These are phyloP conservation scores for Ganoderma sp. DNA, from an alignment of 1,284 basidiomycete species.

Conservation along the genomic window DNA sequence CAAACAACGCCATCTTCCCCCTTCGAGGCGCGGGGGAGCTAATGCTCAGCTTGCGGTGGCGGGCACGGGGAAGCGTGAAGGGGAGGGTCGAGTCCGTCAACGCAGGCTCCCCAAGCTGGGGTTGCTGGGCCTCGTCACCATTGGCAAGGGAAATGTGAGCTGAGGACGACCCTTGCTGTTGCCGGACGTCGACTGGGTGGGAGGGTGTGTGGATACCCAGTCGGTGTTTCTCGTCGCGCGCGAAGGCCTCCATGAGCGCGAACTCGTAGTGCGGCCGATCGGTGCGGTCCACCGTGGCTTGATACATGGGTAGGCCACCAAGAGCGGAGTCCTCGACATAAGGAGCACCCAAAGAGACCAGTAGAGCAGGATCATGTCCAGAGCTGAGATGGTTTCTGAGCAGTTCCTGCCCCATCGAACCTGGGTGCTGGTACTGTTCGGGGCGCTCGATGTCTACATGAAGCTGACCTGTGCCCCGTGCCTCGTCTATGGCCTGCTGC, in stretches of 20 bases:
- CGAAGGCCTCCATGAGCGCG: slow-evolving; percentile 80
- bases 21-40: slow-evolving; percentile 67
- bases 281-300: slow-evolving; percentile 50
- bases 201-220: slow-evolving; percentile 56
- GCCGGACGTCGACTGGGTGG: slow-evolving; percentile 26
- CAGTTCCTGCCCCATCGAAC: slow-evolving; percentile 36
- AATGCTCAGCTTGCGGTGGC: slow-evolving; percentile 86
- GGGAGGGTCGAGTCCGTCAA: slow-evolving; percentile 26
- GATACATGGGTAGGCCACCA: slow-evolving; percentile 67
- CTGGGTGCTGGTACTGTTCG: slow-evolving; percentile 37
- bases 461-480: slow-evolving; percentile 39
- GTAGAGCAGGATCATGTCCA: slow-evolving; percentile 55
- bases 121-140: slow-evolving; percentile 19
- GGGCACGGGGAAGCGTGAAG: slow-evolving; percentile 47
- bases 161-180: slow-evolving; percentile 29
- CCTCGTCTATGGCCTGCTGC: slow-evolving; percentile 51
- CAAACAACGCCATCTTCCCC: slow-evolving; percentile 93
- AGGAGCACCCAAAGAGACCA: slow-evolving; percentile 43
- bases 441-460: slow-evolving; percentile 26
- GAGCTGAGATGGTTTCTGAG: slow-evolving; percentile 48
- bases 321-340: slow-evolving; percentile 40
- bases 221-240: slow-evolving; percentile 68
- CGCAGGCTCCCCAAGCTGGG: slow-evolving; percentile 21
- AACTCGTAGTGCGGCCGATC: slow-evolving; percentile 71
- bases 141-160: slow-evolving; percentile 23